Base-by-base conservation (phyloP, 176 grass and related monocot genomes). In the Bonia amplexicaulis region DNA sequence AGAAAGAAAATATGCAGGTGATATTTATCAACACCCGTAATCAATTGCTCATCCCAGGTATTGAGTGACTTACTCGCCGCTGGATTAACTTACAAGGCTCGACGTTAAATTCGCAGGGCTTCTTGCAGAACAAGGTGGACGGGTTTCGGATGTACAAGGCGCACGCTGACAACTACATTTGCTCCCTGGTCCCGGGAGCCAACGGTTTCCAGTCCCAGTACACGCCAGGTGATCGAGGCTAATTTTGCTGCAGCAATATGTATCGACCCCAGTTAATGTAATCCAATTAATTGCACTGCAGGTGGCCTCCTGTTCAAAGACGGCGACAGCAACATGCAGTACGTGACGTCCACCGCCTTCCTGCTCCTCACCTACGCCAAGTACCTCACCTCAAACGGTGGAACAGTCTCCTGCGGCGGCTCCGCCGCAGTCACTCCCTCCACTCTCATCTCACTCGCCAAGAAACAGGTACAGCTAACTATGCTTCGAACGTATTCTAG, bases 251-350 rank as follows among this genome's bases (percentile, higher is more conserved):
- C 35, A 37, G 35, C 35, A 5, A 31, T 31, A 31, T 33, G 3
- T 33, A 33, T 33, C 35, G 35, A 37, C 35, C 35, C 35, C 4
- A 37, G 35, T 37, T 37, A 44, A 7, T 41, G 39, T 44, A 0
- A 8, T 44, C 35, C 35, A 37, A 37, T 37, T 37, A 37, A 37
- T 37, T 5, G 41, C 9, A 2, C 41, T 44, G 41, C 41, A 44
- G 41, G 41, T 9, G 94, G 94, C 0, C 88, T 94, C 52, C 84
- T 97, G 39, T 94, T 88, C 88, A 92, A 92, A 67, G 68, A 61
- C 13, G 85, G 94, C 49, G 90, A 92, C 37, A 87, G 88, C 90
- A 94, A 97, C 88, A 82, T 97, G 81, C 90, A 97, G 86, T 97
- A 97, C 85, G 94, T 97, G n/a, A 97, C 94, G 6, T 92, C 92